These are phyloP conservation scores for Phytopythium delawarense DNA, from an alignment of 352 stramenopile species.

Conservation along the genomic window DNA sequence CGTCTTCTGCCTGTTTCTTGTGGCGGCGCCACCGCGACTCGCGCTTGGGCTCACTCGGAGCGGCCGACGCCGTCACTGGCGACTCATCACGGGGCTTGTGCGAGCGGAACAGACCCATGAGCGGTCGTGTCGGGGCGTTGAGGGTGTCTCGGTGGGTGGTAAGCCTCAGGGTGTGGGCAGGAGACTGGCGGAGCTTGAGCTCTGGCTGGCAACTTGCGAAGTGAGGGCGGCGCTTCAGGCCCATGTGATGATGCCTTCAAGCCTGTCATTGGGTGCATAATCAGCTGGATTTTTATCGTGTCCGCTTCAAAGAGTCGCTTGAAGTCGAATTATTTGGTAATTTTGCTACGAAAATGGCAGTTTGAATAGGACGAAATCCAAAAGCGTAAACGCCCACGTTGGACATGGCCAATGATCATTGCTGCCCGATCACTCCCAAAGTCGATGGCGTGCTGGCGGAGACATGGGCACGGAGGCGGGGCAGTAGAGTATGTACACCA, in stretches of 20 bases:
- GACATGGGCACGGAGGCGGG: background rate
- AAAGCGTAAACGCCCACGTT: background rate
- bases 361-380: background rate
- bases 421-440: background rate
- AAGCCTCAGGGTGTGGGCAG: background rate
- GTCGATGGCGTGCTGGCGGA: background rate
- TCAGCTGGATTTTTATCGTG: background rate
- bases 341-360: background rate
- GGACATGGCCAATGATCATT: background rate
- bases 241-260: background rate
- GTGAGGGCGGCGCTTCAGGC: constrained; percentile 8
- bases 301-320: background rate
- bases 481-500: background rate
- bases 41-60: background rate
- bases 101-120: constrained; percentile 35
- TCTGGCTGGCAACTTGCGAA: constrained; percentile 13
- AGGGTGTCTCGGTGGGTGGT: background rate
- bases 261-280: background rate
- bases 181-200: constrained; percentile 4
- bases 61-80: background rate
- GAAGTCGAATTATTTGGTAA: background rate
- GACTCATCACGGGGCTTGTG: constrained; percentile 11
- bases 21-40: constrained; percentile 19
- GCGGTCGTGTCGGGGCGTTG: background rate
- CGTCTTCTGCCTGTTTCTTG: constrained; percentile 10